Evolutionary conservation across 2,329 filamentous ascomycete species (phyloP), one percentile per base, ranked within the genome.

Genomic region (Aspergillus oerlinghausenensis): DNA sequence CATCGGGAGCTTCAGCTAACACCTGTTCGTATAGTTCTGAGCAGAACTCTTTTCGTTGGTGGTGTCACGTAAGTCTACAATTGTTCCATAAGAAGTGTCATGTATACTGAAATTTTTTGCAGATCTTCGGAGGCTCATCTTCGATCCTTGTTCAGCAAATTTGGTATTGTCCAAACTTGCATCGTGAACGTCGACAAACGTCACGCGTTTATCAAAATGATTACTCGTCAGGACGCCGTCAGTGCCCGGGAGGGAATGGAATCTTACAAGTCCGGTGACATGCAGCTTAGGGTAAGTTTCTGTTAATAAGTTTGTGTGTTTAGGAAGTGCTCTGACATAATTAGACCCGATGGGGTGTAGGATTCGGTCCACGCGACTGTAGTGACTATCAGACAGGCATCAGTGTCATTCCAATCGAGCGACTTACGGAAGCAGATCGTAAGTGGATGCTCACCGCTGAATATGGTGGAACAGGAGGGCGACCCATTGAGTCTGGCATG

Each of bases 121-220:
- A 89, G 87, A 40, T 88, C 85, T 57, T 87, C 89, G 6, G 93
- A 99, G 74, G 79, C 82, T 56, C 92, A 97, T 71, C 82, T 99
- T 53, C 87, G 92, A 53, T 79, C 78, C 51, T 86, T 96, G 48
- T 99, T 99, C 73, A 81, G 80, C 67, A 86, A 86, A 49, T 96
- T 87, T 70, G 94, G 94, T 57, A 81, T 87, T 53, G 94, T 99
- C 3, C 94, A 99, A 75, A 97, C 93, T 1, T 97, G 93, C 75
- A 99, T 99, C 63, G 92, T 97, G 64, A 97, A 99, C 77, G 89
- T 91, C 68, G 94, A 99, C 70, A 99, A 97, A 78, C 89, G 94
- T 19, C 94, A 99, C 74, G 94, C 94, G 5, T 99, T 99, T 72
- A 93, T 99, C 68, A 99, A 99, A 78, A 99, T 99, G 94, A 84